Percentiles rank a stretch among this genome's conserved stretches.
phyloP scores from a whole-genome alignment of 2,329 filamentous ascomycete species.

The Coleophoma cylindrospora region DNA sequence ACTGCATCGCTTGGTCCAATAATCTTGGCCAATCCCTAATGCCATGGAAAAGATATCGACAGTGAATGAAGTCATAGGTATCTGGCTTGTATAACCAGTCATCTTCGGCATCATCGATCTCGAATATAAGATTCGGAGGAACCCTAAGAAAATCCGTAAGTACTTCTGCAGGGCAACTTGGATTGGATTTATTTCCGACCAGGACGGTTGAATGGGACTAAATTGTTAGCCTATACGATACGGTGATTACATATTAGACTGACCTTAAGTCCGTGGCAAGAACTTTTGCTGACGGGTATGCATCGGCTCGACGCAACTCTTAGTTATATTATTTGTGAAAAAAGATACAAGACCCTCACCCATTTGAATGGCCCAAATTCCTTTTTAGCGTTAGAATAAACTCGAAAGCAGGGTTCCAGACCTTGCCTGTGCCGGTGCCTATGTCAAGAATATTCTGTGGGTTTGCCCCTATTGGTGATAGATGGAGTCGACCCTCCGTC shows the following conservation, averaged over 20 bases:
- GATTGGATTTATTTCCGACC: neutral
- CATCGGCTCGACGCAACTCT: slow-evolving; percentile 27
- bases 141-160: slow-evolving; percentile 3
- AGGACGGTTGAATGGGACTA: slow-evolving; percentile 14
- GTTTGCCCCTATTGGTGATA: slow-evolving; percentile 29
- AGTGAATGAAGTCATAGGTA: slow-evolving; percentile 4
- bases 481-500: slow-evolving; percentile 4
- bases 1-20: slow-evolving; percentile 1
- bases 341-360: slow-evolving; percentile 8
- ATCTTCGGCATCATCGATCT: slow-evolving; percentile 49
- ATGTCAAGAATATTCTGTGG: slow-evolving; percentile 30
- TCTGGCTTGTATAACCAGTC: slow-evolving; percentile 32
- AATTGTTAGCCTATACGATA: neutral
- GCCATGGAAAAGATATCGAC: slow-evolving; percentile 1
- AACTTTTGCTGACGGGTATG: slow-evolving; percentile 7
- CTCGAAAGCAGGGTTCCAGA: neutral
- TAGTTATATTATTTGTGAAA: slow-evolving; percentile 24
- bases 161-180: neutral
- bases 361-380: slow-evolving; percentile 6
- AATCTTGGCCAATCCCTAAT: slow-evolving; percentile 2
- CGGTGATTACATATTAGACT: too few relatives aligned
- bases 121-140: slow-evolving; percentile 9
- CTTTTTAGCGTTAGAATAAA: neutral
- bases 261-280: slow-evolving; percentile 8
- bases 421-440: slow-evolving; percentile 30